phyloP scores from a whole-genome alignment of 208 protist genomes.

The Acanthamoeba lugdunensis region DNA sequence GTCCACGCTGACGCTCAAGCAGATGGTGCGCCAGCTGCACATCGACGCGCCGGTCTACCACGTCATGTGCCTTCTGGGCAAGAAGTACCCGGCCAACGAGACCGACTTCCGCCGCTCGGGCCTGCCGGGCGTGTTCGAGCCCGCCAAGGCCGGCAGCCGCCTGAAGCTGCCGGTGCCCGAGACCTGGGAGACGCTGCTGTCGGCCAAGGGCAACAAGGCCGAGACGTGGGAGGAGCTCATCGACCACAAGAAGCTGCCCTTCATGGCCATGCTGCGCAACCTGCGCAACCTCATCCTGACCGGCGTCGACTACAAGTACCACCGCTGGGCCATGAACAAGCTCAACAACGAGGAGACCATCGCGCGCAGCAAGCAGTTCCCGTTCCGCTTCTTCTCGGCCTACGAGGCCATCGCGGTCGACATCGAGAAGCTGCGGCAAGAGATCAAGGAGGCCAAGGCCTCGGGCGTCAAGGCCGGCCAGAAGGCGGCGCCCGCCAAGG shows the following conservation, averaged over 20 bases:
- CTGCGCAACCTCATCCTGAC: slow-evolving; percentile 93
- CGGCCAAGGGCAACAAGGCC: slow-evolving; percentile 91
- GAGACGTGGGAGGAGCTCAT: slow-evolving; percentile 93
- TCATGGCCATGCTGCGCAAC: slow-evolving; percentile 95
- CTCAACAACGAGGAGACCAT: slow-evolving; percentile 84
- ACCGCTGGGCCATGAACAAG: slow-evolving; percentile 81
- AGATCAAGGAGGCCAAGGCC: slow-evolving; percentile 30
- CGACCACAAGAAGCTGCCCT: slow-evolving; percentile 90
- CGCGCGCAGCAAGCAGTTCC: slow-evolving; percentile 90
- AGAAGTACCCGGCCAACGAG: slow-evolving; percentile 91
- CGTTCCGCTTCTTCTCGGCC: slow-evolving; percentile 93
- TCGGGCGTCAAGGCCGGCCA: slow-evolving; percentile 6
- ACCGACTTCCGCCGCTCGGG: slow-evolving; percentile 85
- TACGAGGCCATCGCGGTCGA: slow-evolving; percentile 88
- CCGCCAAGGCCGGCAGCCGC: slow-evolving; percentile 86
- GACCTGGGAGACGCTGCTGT: slow-evolving; percentile 93
- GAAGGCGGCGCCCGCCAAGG: slow-evolving; percentile 25
- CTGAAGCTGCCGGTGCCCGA: slow-evolving; percentile 92
- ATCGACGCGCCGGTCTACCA: slow-evolving; percentile 89
- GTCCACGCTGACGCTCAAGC: slow-evolving; percentile 83
- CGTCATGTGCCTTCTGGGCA: slow-evolving; percentile 93
- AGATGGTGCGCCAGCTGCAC: slow-evolving; percentile 84
- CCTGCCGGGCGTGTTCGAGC: slow-evolving; percentile 88
- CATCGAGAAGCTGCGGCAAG: slow-evolving; percentile 33
- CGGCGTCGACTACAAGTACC: slow-evolving; percentile 85